Evolutionary conservation across 352 stramenopile species (phyloP).

Genomic region (Phytophthora pinifolia): DNA sequence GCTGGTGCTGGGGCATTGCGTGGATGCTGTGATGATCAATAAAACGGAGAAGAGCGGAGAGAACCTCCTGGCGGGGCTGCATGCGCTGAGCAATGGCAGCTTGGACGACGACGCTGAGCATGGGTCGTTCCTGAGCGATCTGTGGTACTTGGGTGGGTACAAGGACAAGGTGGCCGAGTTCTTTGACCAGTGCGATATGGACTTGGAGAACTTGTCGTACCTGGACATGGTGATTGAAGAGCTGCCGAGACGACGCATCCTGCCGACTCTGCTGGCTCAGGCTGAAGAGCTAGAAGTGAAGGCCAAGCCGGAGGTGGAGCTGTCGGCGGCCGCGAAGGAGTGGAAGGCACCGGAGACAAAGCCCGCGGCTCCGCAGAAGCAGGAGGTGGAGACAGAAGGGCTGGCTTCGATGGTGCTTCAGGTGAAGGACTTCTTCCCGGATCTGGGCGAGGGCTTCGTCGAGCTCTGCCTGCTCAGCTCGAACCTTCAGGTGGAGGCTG

Average conservation of each 20-base stretch:
- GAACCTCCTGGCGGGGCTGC: slow-evolving; percentile 54
- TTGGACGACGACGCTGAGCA: slow-evolving; percentile 51
- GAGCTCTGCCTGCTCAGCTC: slow-evolving; percentile 58
- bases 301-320: slow-evolving; percentile 1
- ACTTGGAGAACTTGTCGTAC: slow-evolving; percentile 66
- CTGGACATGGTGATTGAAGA: slow-evolving; percentile 69
- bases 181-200: slow-evolving; percentile 54
- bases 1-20: slow-evolving; percentile 23
- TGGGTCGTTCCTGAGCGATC: slow-evolving; percentile 71
- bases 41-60: slow-evolving; percentile 32
- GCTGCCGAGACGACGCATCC: slow-evolving; percentile 48
- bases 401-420: slow-evolving; percentile 44
- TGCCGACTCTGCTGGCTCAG: slow-evolving; percentile 18
- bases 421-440: slow-evolving; percentile 63
- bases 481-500: slow-evolving; percentile 43
- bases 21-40: slow-evolving; percentile 44
- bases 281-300: slow-evolving; percentile 25
- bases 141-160: slow-evolving; percentile 66
- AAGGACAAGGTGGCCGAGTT: slow-evolving; percentile 59
- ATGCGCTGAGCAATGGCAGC: slow-evolving; percentile 60
- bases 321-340: slow-evolving; percentile 20
- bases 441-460: slow-evolving; percentile 62
- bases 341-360: slow-evolving; percentile 13
- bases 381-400: slow-evolving; percentile 4
- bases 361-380: slow-evolving; percentile 4